Base-by-base conservation (phyloP, 352 stramenopile genomes). In the Globisporangium splendens region DNA sequence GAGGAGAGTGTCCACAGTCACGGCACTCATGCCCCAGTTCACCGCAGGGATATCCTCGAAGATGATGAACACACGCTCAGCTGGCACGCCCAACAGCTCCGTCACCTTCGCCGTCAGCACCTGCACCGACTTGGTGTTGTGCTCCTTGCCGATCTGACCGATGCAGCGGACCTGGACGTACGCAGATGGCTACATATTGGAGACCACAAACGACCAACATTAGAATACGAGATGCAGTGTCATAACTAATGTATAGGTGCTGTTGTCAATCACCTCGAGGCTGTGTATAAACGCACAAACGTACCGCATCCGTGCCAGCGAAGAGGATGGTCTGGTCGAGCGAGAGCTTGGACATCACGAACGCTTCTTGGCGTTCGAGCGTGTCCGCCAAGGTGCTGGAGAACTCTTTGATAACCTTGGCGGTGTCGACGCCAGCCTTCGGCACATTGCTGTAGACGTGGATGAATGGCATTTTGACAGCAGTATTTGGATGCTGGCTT, bases 11-110 rank as follows among this genome's bases (percentile, higher is more conserved):
- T 55, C 39, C n/a, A 59, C 13, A 2, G 58, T 58, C n/a, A 41
- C 57, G 52, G 62, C 57, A 17, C n/a, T 33, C 38, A 50, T 50
- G 12, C 44, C 72, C 72, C 65, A 81, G 61, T 84, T 82, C 44
- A 38, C 24, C 17, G 28, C 24, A 10, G 52, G 11, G 33, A 82
- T 60, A 51, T 73, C 63, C 42, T 77, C 64, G 35, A 85, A 42
- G 57, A 71, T 75, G 48, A 81, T 46, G 54, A 73, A 85, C 4
- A 81, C 58, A 39, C 75, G 72, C 15, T 65, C 58, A 2, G 51
- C 54, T 0, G 62, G 51, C 13, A 83, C 48, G 28, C 66, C 61
- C 17, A 83, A 54, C 21, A 24, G 22, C 38, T 65, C 28, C 1
- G 56, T 51, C 13, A 64, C 50, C 3, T 28, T 22, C n/a, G 28